A percentile compares a stretch with the other conserved stretches of the same genome.
phyloP scores from a whole-genome alignment of 805 yeast species.

The Groenewaldozyma salmanticensis region DNA sequence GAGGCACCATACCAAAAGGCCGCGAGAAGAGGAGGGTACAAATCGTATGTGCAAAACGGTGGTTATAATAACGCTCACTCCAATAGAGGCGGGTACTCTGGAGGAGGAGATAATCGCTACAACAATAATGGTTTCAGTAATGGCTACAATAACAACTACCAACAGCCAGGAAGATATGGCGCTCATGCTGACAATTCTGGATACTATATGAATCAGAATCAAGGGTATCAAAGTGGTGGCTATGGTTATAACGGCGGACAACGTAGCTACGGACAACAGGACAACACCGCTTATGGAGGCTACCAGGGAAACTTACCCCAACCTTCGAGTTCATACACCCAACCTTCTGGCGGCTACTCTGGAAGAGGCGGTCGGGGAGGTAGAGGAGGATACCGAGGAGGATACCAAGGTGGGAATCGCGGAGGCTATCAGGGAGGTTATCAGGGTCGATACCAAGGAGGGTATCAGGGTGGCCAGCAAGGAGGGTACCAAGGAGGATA shows the following conservation, averaged over 20 bases:
- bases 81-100: slow-evolving; percentile 9
- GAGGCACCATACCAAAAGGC: not conserved
- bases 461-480: slow-evolving; percentile 6
- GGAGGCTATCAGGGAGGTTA: slow-evolving; percentile 8
- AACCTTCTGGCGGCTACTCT: slow-evolving; percentile 16
- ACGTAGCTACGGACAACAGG: slow-evolving; percentile 16
- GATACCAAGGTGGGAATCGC: slow-evolving; percentile 8
- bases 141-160: slow-evolving; percentile 9
- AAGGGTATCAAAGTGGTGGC: slow-evolving; percentile 4
- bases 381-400: slow-evolving; percentile 3
- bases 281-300: too few species aligned
- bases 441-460: slow-evolving; percentile 8
- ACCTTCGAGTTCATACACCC: slow-evolving; percentile 11
- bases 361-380: slow-evolving; percentile 10
- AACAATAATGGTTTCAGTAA: slow-evolving; percentile 8
- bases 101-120: slow-evolving; percentile 18
- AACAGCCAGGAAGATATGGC: not conserved
- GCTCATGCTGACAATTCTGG: not conserved
- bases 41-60: slow-evolving; percentile 5
- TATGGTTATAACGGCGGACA: slow-evolving; percentile 14
- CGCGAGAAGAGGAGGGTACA: slow-evolving; percentile 16
- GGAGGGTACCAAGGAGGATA: slow-evolving; percentile 17
- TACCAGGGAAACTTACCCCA: slow-evolving; percentile 15
- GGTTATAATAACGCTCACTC: slow-evolving; percentile 12
- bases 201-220: not conserved